Evolutionary conservation across 352 stramenopile species (phyloP).

Genomic region (Phytophthora parvispora): DNA sequence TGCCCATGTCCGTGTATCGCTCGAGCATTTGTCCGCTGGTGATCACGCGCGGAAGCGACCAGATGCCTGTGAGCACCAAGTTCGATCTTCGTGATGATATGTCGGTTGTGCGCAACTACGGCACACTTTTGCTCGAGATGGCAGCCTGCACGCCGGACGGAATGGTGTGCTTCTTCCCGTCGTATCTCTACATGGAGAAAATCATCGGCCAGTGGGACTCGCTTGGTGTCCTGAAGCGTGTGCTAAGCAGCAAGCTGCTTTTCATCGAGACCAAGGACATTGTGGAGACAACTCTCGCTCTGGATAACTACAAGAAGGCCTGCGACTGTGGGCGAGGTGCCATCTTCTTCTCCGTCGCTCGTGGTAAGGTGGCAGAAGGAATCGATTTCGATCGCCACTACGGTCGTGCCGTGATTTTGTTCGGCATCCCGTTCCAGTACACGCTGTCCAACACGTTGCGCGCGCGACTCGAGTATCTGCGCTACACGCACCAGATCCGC

Average conservation of each 20-base stretch:
- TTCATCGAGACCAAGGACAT: slow-evolving; percentile 99
- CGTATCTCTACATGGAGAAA: slow-evolving; percentile 99
- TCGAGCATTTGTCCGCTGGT: slow-evolving; percentile 98
- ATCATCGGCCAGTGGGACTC: slow-evolving; percentile 98
- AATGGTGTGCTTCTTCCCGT: slow-evolving; percentile 99
- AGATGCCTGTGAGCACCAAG: slow-evolving; percentile 97
- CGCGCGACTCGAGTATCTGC: slow-evolving; percentile 97
- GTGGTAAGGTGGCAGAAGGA: slow-evolving; percentile 99
- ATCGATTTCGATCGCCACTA: slow-evolving; percentile 99
- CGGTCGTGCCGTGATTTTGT: slow-evolving; percentile 98
- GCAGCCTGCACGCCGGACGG: slow-evolving; percentile 96
- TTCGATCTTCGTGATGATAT: slow-evolving; percentile 91
- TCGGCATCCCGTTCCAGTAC: slow-evolving; percentile 99
- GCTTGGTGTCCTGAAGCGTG: slow-evolving; percentile 92
- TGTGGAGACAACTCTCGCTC: slow-evolving; percentile 98
- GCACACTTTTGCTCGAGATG: slow-evolving; percentile 96
- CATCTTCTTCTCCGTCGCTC: slow-evolving; percentile 99
- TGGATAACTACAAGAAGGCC: slow-evolving; percentile 99
- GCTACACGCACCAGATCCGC: slow-evolving; percentile 94
- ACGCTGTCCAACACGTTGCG: slow-evolving; percentile 95
- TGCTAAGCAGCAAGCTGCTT: slow-evolving; percentile 98
- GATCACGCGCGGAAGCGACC: slow-evolving; percentile 98
- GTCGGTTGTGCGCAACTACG: slow-evolving; percentile 98
- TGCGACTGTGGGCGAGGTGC: slow-evolving; percentile 97
- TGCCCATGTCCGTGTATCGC: slow-evolving; percentile 99